A percentile compares a stretch with the other conserved stretches of the same genome.
Evolutionary conservation across 2,329 filamentous ascomycete species (phyloP).

Genomic region (Blastomyces percursus): DNA sequence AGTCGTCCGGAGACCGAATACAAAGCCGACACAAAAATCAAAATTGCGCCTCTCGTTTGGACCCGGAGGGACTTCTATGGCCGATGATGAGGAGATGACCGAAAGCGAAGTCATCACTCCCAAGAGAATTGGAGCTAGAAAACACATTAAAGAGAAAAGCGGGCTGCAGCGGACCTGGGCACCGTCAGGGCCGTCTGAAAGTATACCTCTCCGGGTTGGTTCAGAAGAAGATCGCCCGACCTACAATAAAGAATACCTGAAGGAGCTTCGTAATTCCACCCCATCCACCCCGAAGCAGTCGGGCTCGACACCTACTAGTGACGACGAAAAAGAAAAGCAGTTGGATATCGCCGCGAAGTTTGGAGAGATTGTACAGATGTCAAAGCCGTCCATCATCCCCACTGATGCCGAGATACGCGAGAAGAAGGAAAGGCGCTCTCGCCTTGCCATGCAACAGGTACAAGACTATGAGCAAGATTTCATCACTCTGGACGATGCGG

Average conservation of each 20-base stretch:
- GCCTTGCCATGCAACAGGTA: conserved; percentile 59
- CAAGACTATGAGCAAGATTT: conserved; percentile 22
- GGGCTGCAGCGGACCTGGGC: conserved; percentile 47
- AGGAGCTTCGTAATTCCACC: conserved; percentile 75
- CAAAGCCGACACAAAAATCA: conserved; percentile 57
- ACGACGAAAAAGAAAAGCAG: conserved; percentile 31
- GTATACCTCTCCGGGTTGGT: conserved; percentile 47
- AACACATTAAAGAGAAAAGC: conserved; percentile 56
- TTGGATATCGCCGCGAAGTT: conserved; percentile 41
- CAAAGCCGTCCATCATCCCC: conserved; percentile 47
- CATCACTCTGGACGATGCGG: conserved; percentile 32
- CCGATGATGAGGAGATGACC: conserved; percentile 39
- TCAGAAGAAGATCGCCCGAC: conserved; percentile 60
- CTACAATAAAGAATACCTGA: conserved; percentile 79
- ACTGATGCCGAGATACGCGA: conserved; percentile 77
- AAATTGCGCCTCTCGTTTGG: conserved; percentile 70
- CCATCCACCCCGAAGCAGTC: conserved; percentile 63
- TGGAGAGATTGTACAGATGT: conserved; percentile 29
- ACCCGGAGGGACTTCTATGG: conserved; percentile 44
- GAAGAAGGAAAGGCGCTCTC: conserved; percentile 79
- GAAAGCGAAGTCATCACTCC: conserved; percentile 47
- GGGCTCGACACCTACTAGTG: conserved; percentile 13
- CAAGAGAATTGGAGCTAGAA: conserved; percentile 52
- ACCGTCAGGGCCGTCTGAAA: conserved; percentile 37
- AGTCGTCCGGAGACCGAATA: conserved; percentile 43